Conservation (phyloP, 148 eudicot species). For the Vaccinium corymbosum region DNA sequence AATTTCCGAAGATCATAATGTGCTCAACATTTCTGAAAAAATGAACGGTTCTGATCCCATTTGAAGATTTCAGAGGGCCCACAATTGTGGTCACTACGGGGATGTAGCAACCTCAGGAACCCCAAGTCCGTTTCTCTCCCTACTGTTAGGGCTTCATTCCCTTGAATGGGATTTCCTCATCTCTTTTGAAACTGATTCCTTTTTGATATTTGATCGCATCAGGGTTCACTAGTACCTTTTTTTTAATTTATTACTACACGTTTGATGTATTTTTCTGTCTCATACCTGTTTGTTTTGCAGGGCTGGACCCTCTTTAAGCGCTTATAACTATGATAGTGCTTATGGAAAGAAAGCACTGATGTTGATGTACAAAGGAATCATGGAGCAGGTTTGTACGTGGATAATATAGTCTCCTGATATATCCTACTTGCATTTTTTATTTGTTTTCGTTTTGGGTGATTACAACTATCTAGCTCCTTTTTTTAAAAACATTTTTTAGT, state of each 20-base stretch:
- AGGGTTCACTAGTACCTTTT: not conserved
- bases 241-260: not conserved
- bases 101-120: no score
- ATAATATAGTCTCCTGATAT: not conserved
- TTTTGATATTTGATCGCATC: no score
- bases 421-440: not conserved
- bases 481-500: not conserved
- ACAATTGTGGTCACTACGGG: no score
- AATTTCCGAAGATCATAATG: no score
- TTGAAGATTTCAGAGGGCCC: no score
- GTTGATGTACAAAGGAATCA: conserved; percentile 71
- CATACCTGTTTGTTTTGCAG: conserved; percentile 34
- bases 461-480: no score
- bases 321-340: conserved; percentile 85
- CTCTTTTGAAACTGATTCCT: no score
- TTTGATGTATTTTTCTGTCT: not conserved
- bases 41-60: no score
- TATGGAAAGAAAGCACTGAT: conserved; percentile 79
- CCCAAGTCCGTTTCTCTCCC: no score
- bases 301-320: conserved; percentile 87
- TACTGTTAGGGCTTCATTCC: no score
- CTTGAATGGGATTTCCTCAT: no score
- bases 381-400: conserved; percentile 60
- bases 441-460: not conserved
- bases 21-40: no score